A percentile compares a stretch with the other conserved stretches of the same genome.
These are phyloP conservation scores for Gardenia jasminoides DNA, from an alignment of 257 asterid species.

Conservation along the genomic window DNA sequence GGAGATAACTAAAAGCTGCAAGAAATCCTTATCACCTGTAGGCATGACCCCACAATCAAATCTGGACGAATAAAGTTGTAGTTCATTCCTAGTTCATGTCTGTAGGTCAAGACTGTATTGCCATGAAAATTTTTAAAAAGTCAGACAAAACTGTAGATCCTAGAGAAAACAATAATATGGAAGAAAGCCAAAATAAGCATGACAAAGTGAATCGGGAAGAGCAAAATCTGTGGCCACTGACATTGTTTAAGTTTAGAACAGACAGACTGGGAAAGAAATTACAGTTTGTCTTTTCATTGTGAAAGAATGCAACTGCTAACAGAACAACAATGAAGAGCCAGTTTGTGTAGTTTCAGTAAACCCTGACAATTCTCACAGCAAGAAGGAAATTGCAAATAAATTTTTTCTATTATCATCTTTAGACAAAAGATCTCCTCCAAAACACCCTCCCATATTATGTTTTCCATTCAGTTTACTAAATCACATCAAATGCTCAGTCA, in stretches of 20 bases:
- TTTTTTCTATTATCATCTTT: not conserved
- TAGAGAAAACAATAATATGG: not conserved
- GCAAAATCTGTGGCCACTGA: not conserved
- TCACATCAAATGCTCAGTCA: not conserved
- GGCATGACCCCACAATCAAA: slow-evolving; percentile 92
- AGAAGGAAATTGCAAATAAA: not conserved
- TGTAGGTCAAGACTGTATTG: slow-evolving; percentile 65
- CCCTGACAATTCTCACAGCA: not conserved
- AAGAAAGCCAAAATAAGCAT: not conserved
- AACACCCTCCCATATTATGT: not conserved
- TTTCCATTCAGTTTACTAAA: no score
- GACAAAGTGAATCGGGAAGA: slow-evolving; percentile 4
- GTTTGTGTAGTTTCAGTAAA: not conserved
- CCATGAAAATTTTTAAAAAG: slow-evolving; percentile 10
- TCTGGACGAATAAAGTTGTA: slow-evolving; percentile 88
- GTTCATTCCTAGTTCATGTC: slow-evolving; percentile 97
- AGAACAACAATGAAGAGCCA: not conserved
- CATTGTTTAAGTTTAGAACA: slow-evolving; percentile 1
- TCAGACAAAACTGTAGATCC: slow-evolving; percentile 18
- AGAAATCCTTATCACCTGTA: slow-evolving; percentile 56
- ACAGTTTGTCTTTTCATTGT: not conserved
- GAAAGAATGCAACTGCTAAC: not conserved
- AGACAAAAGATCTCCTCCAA: slow-evolving; percentile 1
- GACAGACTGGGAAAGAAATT: not conserved
- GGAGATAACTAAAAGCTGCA: not conserved